Conservation (phyloP, 2,329 filamentous ascomycete genomes). For the Colletotrichum sp. region DNA sequence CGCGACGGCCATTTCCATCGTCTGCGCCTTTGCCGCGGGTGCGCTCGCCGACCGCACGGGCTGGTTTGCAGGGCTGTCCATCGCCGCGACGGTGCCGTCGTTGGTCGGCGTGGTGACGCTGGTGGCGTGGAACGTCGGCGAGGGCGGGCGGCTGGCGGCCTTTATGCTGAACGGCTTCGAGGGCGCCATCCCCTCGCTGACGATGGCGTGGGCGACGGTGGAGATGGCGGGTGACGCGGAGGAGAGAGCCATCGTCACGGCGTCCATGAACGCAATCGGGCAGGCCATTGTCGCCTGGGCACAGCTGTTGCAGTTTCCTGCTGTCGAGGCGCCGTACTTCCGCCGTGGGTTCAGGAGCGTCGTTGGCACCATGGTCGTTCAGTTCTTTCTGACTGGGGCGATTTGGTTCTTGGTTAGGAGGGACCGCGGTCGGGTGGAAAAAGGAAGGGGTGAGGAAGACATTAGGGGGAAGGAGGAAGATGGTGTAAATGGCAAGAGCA, state of each 20-base stretch:
- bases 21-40: slow-evolving; percentile 35
- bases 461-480: neutral
- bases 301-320: slow-evolving; percentile 42
- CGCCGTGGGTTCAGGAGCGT: slow-evolving; percentile 29
- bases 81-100: slow-evolving; percentile 34
- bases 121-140: slow-evolving; percentile 39
- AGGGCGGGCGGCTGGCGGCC: slow-evolving; percentile 37
- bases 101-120: slow-evolving; percentile 35
- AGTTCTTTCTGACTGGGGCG: slow-evolving; percentile 26
- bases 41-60: slow-evolving; percentile 35
- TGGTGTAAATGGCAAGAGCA: neutral
- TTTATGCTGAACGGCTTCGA: slow-evolving; percentile 43
- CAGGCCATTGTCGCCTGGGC: slow-evolving; percentile 43
- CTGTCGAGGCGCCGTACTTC: slow-evolving; percentile 37
- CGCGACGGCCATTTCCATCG: slow-evolving; percentile 39
- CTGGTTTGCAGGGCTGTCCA: slow-evolving; percentile 37
- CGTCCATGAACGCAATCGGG: slow-evolving; percentile 47
- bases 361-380: slow-evolving; percentile 35
- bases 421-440: neutral
- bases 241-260: slow-evolving; percentile 43
- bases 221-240: slow-evolving; percentile 41
- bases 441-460: neutral
- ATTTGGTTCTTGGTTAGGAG: slow-evolving; percentile 5
- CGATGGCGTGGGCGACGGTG: slow-evolving; percentile 43
- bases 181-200: slow-evolving; percentile 35